Evolutionary conservation across 768 basidiomycete species (phyloP).

Genomic region (Strobilomyces dryophilus): DNA sequence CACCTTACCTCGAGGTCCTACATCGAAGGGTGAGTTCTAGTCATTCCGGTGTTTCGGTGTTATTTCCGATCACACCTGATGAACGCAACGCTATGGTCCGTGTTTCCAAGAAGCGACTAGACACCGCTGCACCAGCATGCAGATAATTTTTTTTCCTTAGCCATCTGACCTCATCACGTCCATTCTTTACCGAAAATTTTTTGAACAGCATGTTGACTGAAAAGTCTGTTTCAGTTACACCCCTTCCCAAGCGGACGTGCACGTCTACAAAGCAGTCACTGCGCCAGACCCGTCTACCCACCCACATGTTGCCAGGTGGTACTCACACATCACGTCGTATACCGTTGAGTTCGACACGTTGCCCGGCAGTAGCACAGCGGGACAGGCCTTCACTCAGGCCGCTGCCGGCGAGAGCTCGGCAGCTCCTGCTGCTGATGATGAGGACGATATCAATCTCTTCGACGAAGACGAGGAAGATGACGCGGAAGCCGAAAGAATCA

Average conservation of each 20-base stretch:
- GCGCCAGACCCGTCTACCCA: conserved; percentile 59
- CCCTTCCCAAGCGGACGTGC: conserved; percentile 92
- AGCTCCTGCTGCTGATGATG: conserved; percentile 45
- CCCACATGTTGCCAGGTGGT: conserved; percentile 87
- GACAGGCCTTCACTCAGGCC: conserved; percentile 63
- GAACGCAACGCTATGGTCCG: conserved; percentile 86
- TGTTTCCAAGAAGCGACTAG: conserved; percentile 95
- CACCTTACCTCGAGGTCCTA: conserved; percentile 88
- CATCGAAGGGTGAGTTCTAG: conserved; percentile 76
- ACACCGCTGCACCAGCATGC: conserved; percentile 80
- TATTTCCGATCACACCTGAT: conserved; percentile 42
- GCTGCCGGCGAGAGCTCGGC: conserved; percentile 40
- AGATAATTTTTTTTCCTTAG: conserved; percentile 62
- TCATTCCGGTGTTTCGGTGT: conserved; percentile 2
- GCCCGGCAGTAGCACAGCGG: conserved; percentile 81
- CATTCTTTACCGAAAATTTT: not conserved
- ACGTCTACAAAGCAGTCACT: conserved; percentile 78
- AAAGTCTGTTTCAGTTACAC: conserved; percentile 55
- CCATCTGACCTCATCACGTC: conserved; percentile 55
- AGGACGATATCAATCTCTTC: conserved; percentile 83
- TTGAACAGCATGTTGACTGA: conserved; percentile 3
- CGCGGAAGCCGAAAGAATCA: conserved; percentile 81
- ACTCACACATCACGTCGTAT: conserved; percentile 90
- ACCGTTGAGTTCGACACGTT: conserved; percentile 71
- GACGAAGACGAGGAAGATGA: conserved; percentile 81